Evolutionary conservation across 1,284 basidiomycete genomes (phyloP).

Genomic region (Xerocomus amazonicus): DNA sequence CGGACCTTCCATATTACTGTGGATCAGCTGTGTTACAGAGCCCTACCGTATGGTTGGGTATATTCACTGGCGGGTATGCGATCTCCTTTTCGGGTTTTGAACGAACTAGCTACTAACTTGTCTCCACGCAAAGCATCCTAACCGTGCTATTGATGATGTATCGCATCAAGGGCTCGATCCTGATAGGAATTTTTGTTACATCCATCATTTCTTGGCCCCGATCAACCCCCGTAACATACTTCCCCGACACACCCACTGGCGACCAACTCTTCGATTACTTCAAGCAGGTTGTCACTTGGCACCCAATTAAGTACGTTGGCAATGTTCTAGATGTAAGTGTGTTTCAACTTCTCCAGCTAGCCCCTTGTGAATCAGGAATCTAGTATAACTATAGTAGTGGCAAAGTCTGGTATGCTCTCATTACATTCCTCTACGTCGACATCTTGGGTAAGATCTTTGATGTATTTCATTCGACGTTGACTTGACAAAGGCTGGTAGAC

Average conservation of each 20-base stretch:
- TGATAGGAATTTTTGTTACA: constrained; percentile 83
- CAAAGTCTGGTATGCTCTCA: constrained; percentile 81
- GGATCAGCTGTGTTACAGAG: constrained; percentile 62
- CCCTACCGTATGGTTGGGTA: constrained; percentile 86
- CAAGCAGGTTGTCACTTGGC: constrained; percentile 82
- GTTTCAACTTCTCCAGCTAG: not conserved
- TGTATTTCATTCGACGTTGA: not conserved
- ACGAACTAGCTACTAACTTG: constrained; percentile 12
- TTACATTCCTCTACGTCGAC: constrained; percentile 89
- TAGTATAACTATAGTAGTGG: constrained; percentile 63
- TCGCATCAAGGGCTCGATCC: constrained; percentile 80
- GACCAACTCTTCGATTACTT: constrained; percentile 81
- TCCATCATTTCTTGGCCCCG: constrained; percentile 88
- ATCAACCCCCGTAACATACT: constrained; percentile 74
- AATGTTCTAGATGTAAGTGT: constrained; percentile 62
- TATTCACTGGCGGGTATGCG: constrained; percentile 77
- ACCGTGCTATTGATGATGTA: constrained; percentile 82
- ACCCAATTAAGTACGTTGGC: constrained; percentile 57
- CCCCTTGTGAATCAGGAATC: constrained; percentile 1
- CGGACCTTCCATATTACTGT: constrained; percentile 59
- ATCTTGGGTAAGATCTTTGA: constrained; percentile 54
- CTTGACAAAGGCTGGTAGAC: constrained; percentile 26
- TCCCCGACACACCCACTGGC: constrained; percentile 70
- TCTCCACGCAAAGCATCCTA: constrained; percentile 49
- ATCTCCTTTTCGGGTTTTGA: not conserved